Evolutionary conservation across 164 flowering plant species (phyloP).

Genomic region (Warburgia ugandensis): DNA sequence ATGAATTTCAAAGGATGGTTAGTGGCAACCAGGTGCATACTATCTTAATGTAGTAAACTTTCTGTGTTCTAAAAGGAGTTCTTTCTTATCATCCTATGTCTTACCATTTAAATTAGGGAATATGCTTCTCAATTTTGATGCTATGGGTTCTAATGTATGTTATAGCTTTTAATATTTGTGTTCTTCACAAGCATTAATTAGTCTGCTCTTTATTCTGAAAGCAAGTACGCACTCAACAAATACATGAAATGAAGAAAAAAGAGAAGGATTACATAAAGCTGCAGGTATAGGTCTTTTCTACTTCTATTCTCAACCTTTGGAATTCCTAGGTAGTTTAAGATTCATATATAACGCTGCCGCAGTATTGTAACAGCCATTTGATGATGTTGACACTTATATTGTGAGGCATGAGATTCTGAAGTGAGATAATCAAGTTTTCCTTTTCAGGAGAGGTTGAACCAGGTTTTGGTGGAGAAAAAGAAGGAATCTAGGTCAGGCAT

Average conservation of each 20-base stretch:
- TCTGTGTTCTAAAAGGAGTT: too few relatives aligned
- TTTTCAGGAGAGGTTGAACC: constrained; percentile 79
- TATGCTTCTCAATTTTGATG: too few relatives aligned
- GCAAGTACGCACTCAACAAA: constrained; percentile 97
- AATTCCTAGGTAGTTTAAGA: too few relatives aligned
- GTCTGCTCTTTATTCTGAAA: constrained; percentile 17
- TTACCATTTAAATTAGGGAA: too few relatives aligned
- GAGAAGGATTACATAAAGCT: constrained; percentile 94
- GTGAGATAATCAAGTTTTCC: neutral
- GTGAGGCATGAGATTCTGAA: neutral
- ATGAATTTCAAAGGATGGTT: constrained; percentile 98
- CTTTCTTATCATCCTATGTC: too few relatives aligned
- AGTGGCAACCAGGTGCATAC: constrained; percentile 91
- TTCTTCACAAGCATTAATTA: neutral
- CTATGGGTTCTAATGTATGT: neutral
- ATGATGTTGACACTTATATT: too few relatives aligned
- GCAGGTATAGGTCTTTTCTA: too few relatives aligned
- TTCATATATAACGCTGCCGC: too few relatives aligned
- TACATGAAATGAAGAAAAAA: constrained; percentile 97
- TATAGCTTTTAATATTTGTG: neutral
- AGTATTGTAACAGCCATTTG: too few relatives aligned
- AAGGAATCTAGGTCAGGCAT: constrained; percentile 98
- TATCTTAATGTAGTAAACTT: too few relatives aligned
- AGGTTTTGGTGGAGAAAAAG: constrained; percentile 97
- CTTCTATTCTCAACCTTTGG: neutral